Evolutionary conservation across 108 stramenopile species (phyloP).

Genomic region (Skeletonema marinoi): DNA sequence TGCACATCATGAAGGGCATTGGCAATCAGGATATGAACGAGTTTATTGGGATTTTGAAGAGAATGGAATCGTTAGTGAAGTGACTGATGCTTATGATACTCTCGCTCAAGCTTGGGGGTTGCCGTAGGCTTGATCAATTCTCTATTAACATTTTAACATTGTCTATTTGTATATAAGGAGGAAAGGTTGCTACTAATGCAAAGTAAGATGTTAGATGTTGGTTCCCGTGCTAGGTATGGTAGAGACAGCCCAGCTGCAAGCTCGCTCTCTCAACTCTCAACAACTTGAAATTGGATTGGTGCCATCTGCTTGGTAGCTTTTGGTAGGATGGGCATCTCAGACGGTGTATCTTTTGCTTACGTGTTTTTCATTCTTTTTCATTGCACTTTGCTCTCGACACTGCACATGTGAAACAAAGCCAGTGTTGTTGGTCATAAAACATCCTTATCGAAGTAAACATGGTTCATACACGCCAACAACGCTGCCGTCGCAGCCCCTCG

Average conservation of each 20-base stretch:
- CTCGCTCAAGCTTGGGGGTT: neutral
- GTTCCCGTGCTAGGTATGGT: too few relatives aligned
- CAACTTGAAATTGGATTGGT: too few relatives aligned
- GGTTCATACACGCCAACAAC: neutral
- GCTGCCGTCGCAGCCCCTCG: neutral
- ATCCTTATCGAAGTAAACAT: neutral
- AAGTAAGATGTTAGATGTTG: too few relatives aligned
- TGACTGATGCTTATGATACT: neutral
- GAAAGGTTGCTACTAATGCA: too few relatives aligned
- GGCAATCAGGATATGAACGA: conserved; percentile 39
- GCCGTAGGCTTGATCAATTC: neutral
- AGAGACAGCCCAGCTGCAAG: too few relatives aligned
- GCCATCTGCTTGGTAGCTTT: too few relatives aligned
- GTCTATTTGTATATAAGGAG: too few relatives aligned
- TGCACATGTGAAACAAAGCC: neutral
- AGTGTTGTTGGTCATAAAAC: too few relatives aligned
- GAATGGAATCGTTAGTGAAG: conserved; percentile 15
- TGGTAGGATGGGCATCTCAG: neutral
- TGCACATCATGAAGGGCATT: conserved; percentile 33
- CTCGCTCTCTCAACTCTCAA: too few relatives aligned
- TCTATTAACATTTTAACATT: too few relatives aligned
- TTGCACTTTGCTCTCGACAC: neutral
- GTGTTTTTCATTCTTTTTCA: neutral
- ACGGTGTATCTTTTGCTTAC: neutral
- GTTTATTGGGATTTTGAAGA: conserved; percentile 36